Evolutionary conservation across 441 rosid genomes (phyloP).

Genomic region (Rhodomyrtus psidioides): DNA sequence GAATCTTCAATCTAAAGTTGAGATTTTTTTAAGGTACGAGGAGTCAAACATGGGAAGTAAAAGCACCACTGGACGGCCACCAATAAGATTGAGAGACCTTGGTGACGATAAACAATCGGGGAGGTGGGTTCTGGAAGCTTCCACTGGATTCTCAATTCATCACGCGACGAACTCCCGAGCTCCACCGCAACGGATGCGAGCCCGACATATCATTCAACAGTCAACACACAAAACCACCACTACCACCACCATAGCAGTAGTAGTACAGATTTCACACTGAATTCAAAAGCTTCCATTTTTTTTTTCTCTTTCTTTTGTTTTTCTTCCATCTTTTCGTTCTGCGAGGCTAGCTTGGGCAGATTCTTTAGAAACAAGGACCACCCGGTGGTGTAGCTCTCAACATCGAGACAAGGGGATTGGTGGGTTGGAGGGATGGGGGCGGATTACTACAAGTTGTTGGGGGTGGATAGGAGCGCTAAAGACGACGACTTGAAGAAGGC

Average conservation of each 20-base stretch:
- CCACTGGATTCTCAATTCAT: neutral
- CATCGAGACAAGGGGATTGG: slow-evolving; percentile 12
- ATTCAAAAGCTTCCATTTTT: neutral
- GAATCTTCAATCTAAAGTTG: too few relatives aligned
- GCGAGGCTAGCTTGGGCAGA: neutral
- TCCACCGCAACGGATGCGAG: neutral
- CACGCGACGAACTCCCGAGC: neutral
- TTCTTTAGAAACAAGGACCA: neutral
- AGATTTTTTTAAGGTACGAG: too few relatives aligned
- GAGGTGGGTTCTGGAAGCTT: neutral
- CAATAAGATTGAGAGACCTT: neutral
- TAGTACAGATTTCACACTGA: neutral
- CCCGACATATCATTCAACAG: neutral
- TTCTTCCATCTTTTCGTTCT: neutral
- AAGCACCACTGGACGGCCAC: neutral
- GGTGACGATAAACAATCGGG: neutral
- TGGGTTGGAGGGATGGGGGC: slow-evolving; percentile 40
- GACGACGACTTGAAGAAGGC: slow-evolving; percentile 86
- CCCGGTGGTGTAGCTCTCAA: neutral
- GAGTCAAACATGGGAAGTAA: neutral
- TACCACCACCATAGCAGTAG: neutral
- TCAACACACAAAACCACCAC: neutral
- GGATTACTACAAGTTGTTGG: slow-evolving; percentile 69
- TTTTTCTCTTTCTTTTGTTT: neutral
- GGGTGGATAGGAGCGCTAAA: slow-evolving; percentile 49